Percentiles rank a stretch among this genome's conserved stretches.
Conservation (phyloP, 176 grass and related monocot genomes). For the Avena sativa region DNA sequence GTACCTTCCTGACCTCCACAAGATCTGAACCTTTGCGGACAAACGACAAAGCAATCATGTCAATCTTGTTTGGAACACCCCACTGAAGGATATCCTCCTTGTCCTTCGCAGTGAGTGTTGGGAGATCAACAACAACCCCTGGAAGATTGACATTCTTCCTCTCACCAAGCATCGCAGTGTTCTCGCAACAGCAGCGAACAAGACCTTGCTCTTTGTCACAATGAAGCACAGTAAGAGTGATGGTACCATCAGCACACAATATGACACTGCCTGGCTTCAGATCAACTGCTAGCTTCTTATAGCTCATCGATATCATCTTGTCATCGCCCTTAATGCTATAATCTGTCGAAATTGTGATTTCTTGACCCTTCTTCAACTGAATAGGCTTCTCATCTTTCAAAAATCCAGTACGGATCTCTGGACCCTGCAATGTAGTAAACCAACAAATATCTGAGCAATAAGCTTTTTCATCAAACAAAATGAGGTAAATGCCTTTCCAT, state of each 20-base stretch:
- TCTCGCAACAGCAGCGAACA: conserved; percentile 73
- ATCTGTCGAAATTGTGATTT: conserved; percentile 74
- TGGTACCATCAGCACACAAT: conserved; percentile 78
- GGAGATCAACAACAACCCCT: conserved; percentile 85
- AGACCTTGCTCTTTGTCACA: conserved; percentile 60
- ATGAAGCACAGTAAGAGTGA: conserved; percentile 68
- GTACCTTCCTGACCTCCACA: conserved; percentile 65
- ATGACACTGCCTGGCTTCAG: conserved; percentile 73
- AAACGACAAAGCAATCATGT: conserved; percentile 89
- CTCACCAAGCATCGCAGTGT: conserved; percentile 80
- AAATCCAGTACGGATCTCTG: conserved; percentile 88
- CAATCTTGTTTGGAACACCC: conserved; percentile 87
- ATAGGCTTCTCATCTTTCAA: conserved; percentile 80
- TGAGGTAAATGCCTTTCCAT: background rate
- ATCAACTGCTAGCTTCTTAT: conserved; percentile 82
- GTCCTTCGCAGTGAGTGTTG: conserved; percentile 83
- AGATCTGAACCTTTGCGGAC: conserved; percentile 85
- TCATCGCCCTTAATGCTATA: conserved; percentile 76
- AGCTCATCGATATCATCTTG: conserved; percentile 80
- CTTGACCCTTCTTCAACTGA: conserved; percentile 73
- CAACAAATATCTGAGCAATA: conserved; percentile 23
- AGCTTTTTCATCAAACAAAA: conserved; percentile 12
- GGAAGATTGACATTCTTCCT: conserved; percentile 93
- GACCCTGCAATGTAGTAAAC: conserved; percentile 53
- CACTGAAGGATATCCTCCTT: conserved; percentile 82